Percentiles rank a stretch among this genome's conserved stretches.
These are phyloP conservation scores for Heliamphora exappendiculata DNA, from an alignment of 148 eudicot species.

Conservation along the genomic window DNA sequence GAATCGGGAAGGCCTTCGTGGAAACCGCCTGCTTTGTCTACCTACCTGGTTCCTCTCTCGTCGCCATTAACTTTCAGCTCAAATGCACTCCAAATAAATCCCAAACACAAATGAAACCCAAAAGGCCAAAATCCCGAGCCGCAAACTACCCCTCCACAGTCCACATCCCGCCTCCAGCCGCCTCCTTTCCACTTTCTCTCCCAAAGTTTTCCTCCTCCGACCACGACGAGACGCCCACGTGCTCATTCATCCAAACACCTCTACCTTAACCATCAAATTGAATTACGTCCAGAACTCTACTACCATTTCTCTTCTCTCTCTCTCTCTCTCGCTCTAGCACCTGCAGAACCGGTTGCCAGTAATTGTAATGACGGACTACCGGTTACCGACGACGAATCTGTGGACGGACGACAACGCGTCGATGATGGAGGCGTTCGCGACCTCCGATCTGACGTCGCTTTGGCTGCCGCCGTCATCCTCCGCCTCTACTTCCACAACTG, in stretches of 20 bases:
- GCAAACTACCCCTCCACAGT: background rate
- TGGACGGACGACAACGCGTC: conserved; percentile 34
- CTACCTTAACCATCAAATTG: background rate
- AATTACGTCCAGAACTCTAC: background rate
- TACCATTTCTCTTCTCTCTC: background rate
- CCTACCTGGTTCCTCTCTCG: background rate
- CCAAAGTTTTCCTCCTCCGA: background rate
- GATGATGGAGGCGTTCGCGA: conserved; percentile 41
- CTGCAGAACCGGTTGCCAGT: conserved; percentile 5
- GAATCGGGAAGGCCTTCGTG: conserved; percentile 10
- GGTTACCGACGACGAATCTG: conserved; percentile 27
- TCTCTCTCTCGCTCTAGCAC: background rate
- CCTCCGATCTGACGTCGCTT: conserved; percentile 30
- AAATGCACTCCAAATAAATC: conserved; percentile 9
- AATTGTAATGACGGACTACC: conserved; percentile 31
- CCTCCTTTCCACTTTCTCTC: background rate
- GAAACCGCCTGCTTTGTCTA: conserved; percentile 5
- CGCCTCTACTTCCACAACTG: background rate
- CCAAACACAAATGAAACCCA: conserved; percentile 4
- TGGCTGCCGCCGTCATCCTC: conserved; percentile 25
- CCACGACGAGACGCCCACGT: background rate
- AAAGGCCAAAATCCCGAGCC: too few relatives aligned
- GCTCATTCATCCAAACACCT: background rate
- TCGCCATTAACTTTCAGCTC: conserved; percentile 5
- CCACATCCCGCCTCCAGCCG: conserved; percentile 2